These are phyloP conservation scores for Colletotrichum lini DNA, from an alignment of 2,329 filamentous ascomycete species.

Conservation along the genomic window DNA sequence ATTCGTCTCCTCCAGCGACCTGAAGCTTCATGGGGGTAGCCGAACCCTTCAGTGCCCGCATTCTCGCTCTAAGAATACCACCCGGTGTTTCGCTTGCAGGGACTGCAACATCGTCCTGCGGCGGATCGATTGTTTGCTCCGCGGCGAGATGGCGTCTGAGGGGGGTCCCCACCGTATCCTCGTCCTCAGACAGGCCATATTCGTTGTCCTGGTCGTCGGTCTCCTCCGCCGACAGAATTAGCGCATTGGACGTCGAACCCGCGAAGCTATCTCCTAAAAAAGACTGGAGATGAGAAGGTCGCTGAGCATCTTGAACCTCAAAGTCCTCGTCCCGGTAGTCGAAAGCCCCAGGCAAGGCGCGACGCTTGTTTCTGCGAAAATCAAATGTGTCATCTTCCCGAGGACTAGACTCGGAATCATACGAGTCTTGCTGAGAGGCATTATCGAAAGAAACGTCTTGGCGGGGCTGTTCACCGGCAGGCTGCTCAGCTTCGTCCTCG, in stretches of 20 bases:
- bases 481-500: conserved; percentile 65
- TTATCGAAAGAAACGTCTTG: neutral
- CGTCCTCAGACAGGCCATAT: conserved; percentile 81
- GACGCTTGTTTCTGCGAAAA: conserved; percentile 62
- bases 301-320: conserved; percentile 59
- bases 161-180: conserved; percentile 85
- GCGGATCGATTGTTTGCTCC: conserved; percentile 73
- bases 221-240: conserved; percentile 74
- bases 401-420: conserved; percentile 54
- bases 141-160: conserved; percentile 80
- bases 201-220: conserved; percentile 75
- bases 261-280: conserved; percentile 95
- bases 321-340: conserved; percentile 71
- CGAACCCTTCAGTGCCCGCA: conserved; percentile 74
- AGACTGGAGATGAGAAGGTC: conserved; percentile 70
- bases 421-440: conserved; percentile 45
- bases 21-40: conserved; percentile 72
- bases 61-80: conserved; percentile 73
- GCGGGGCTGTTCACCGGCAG: neutral
- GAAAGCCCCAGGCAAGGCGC: conserved; percentile 84
- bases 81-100: conserved; percentile 69
- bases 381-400: conserved; percentile 70
- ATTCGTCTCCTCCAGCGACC: conserved; percentile 82
- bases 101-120: conserved; percentile 63
- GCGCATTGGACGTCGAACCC: conserved; percentile 78